Conservation (phyloP, 805 yeast genomes). For the Metschnikowia corniflorae region DNA sequence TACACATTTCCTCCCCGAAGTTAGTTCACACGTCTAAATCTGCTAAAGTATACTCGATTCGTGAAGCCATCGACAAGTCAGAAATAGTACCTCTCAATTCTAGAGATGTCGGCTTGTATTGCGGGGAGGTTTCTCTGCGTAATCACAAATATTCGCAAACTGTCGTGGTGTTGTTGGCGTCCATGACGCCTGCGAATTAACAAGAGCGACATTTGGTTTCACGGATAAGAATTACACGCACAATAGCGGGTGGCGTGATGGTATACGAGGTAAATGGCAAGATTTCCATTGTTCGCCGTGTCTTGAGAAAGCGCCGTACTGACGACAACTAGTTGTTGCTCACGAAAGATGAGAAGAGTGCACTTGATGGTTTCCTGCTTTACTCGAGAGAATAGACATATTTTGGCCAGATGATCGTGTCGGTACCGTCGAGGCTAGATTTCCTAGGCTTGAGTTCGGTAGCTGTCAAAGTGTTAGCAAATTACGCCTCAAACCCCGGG, state of each 20-base stretch:
- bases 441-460: conserved; percentile 86
- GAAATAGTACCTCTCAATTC: too few species aligned
- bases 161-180: conserved; percentile 95
- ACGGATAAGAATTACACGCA: conserved; percentile 74
- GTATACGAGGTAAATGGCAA: conserved; percentile 82
- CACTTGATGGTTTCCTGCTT: conserved; percentile 82
- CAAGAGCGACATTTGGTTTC: conserved; percentile 90
- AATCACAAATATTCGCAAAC: conserved; percentile 81
- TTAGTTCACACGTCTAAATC: too few species aligned
- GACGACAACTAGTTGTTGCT: conserved; percentile 62
- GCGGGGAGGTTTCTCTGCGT: conserved; percentile 83
- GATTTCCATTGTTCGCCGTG: conserved; percentile 97
- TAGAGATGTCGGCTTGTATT: conserved; percentile 89
- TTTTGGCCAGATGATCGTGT: conserved; percentile 76
- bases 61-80: too few species aligned
- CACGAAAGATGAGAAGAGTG: conserved; percentile 96
- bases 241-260: conserved; percentile 86
- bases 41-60: too few species aligned
- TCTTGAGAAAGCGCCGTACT: conserved; percentile 75
- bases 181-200: conserved; percentile 99
- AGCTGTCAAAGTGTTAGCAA: too few species aligned
- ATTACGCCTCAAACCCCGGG: too few species aligned
- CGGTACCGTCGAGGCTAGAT: conserved; percentile 89
- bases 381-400: conserved; percentile 76
- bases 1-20: too few species aligned